A percentile compares a stretch with the other conserved stretches of the same genome.
Evolutionary conservation across 345 rosid species (phyloP).

Genomic region (Citrus reticulata): DNA sequence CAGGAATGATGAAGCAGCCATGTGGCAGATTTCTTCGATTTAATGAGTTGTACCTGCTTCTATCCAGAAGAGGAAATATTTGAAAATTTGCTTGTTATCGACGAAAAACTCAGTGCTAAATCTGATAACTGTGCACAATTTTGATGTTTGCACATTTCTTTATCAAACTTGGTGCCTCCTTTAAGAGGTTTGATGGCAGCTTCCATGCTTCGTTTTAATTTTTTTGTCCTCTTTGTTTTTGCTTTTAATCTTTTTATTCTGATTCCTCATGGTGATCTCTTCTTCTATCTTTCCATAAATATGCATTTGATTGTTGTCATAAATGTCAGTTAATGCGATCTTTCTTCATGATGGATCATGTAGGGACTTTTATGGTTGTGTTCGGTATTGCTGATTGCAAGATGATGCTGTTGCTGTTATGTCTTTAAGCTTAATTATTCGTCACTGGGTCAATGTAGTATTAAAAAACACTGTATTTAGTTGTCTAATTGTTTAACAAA

Average conservation of each 20-base stretch:
- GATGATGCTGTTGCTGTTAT: constrained; percentile 9
- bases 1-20: constrained; percentile 5
- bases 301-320: not conserved
- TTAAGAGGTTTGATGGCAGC: not conserved
- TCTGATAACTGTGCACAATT: not conserved
- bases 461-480: not conserved
- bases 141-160: not conserved
- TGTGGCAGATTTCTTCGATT: not conserved
- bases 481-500: not conserved
- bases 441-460: not conserved
- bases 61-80: not conserved
- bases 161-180: not conserved
- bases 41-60: constrained; percentile 6
- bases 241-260: not conserved
- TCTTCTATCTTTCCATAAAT: not conserved
- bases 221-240: not conserved
- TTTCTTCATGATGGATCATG: constrained; percentile 6
- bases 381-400: constrained; percentile 5
- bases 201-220: not conserved
- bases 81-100: not conserved
- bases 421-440: not conserved
- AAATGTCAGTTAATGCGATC: not conserved
- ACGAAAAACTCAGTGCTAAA: not conserved
- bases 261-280: not conserved
- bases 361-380: constrained; percentile 3